Conservation (phyloP, 352 stramenopile genomes). For the Lagenidium sp. region DNA sequence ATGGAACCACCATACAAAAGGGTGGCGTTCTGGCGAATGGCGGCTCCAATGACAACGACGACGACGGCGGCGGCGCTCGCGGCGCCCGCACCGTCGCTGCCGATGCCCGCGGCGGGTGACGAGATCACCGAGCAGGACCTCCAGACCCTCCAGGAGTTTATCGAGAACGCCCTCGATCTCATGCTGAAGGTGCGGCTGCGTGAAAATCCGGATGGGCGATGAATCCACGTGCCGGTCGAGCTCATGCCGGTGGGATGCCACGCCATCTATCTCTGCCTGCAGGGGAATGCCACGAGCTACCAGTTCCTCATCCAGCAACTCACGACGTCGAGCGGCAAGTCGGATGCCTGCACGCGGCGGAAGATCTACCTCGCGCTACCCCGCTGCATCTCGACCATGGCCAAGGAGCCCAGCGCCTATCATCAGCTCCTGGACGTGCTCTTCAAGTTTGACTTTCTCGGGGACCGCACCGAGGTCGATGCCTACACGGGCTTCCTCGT, state of each 20-base stretch:
- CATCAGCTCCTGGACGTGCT: conserved; percentile 64
- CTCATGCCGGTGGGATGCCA: no score
- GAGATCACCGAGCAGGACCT: conserved; percentile 51
- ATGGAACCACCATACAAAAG: no score
- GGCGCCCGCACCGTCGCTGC: no score
- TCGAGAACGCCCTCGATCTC: conserved; percentile 77
- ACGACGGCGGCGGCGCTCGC: no score
- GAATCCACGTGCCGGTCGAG: no score
- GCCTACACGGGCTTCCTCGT: conserved; percentile 68
- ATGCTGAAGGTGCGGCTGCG: no score
- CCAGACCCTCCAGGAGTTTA: conserved; percentile 65
- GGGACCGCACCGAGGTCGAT: conserved; percentile 39
- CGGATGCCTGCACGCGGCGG: conserved; percentile 31
- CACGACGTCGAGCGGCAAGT: conserved; percentile 20
- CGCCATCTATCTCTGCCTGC: conserved; percentile 67
- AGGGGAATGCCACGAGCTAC: conserved; percentile 80
- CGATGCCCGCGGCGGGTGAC: no score
- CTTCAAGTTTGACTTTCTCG: conserved; percentile 75
- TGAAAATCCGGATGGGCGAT: no score
- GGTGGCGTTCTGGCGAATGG: no score
- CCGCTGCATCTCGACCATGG: conserved; percentile 66
- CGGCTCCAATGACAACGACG: no score
- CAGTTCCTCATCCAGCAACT: conserved; percentile 64
- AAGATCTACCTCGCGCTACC: conserved; percentile 71
- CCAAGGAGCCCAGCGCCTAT: conserved; percentile 61